Evolutionary conservation across 2,329 filamentous ascomycete genomes (phyloP).

Genomic region (Huntiella abstrusa): DNA sequence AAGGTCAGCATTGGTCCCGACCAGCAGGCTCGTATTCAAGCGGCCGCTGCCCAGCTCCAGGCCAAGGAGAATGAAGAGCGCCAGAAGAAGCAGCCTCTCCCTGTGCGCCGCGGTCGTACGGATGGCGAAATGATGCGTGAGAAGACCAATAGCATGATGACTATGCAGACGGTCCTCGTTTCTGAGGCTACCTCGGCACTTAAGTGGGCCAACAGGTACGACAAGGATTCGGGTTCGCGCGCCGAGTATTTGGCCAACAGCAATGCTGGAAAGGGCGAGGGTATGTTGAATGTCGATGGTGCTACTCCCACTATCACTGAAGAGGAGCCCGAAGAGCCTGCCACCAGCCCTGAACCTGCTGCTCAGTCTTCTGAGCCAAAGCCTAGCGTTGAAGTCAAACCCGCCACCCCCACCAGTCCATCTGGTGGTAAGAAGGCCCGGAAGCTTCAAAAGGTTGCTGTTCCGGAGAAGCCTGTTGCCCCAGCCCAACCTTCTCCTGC

Average conservation of each 20-base stretch:
- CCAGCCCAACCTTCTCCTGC: slow-evolving; percentile 3
- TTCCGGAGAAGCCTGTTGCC: slow-evolving; percentile 19
- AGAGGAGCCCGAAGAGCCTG: slow-evolving; percentile 18
- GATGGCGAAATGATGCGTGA: slow-evolving; percentile 37
- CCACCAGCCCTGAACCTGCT: slow-evolving; percentile 22
- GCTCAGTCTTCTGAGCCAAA: slow-evolving; percentile 8
- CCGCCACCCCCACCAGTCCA: slow-evolving; percentile 14
- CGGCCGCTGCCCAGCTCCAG: slow-evolving; percentile 69
- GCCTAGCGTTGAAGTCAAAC: slow-evolving; percentile 7
- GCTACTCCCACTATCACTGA: slow-evolving; percentile 19
- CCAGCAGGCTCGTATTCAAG: slow-evolving; percentile 83
- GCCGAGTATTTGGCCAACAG: slow-evolving; percentile 67
- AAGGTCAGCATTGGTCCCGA: slow-evolving; percentile 76
- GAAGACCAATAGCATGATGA: slow-evolving; percentile 82
- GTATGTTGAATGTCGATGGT: slow-evolving; percentile 14
- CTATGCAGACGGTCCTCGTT: slow-evolving; percentile 65
- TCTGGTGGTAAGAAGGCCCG: slow-evolving; percentile 17
- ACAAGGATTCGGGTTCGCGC: slow-evolving; percentile 60
- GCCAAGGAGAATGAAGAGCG: slow-evolving; percentile 45
- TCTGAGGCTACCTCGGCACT: slow-evolving; percentile 81
- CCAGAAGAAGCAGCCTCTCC: slow-evolving; percentile 21
- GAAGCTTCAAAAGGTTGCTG: slow-evolving; percentile 36
- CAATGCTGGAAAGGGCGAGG: slow-evolving; percentile 48
- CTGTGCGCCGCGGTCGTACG: slow-evolving; percentile 31
- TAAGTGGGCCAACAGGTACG: slow-evolving; percentile 93